A percentile compares a stretch with the other conserved stretches of the same genome.
Evolutionary conservation across 257 asterid species (phyloP).

Genomic region (Nicotiana sylvestris): DNA sequence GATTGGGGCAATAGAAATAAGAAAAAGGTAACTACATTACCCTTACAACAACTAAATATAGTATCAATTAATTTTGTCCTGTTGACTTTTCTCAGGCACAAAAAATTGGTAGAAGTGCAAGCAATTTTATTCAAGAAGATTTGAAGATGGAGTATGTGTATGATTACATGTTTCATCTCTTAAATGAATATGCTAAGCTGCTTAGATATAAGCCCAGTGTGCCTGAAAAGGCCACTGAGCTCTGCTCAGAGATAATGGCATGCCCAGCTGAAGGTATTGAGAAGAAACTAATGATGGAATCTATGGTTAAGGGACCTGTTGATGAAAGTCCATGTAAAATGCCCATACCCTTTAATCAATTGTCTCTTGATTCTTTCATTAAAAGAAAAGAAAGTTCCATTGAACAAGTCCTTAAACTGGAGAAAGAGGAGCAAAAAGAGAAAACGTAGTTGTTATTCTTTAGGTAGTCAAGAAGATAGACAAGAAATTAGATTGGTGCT

Average conservation of each 20-base stretch:
- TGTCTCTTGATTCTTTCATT: slow-evolving; percentile 11
- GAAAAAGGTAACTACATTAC: slow-evolving; percentile 14
- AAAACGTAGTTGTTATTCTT: neutral
- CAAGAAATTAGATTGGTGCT: neutral
- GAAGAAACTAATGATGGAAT: slow-evolving; percentile 31
- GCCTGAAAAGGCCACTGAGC: slow-evolving; percentile 38
- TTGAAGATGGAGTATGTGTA: slow-evolving; percentile 47
- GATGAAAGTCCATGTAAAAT: slow-evolving; percentile 29
- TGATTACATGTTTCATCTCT: slow-evolving; percentile 53
- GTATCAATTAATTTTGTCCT: neutral
- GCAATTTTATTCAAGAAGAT: slow-evolving; percentile 40
- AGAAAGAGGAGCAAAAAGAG: slow-evolving; percentile 16
- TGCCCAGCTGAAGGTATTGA: slow-evolving; percentile 37
- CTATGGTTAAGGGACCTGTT: slow-evolving; percentile 28
- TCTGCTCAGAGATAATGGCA: slow-evolving; percentile 44
- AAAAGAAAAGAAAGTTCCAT: slow-evolving; percentile 19
- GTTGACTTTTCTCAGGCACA: slow-evolving; percentile 27
- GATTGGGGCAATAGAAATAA: slow-evolving; percentile 29
- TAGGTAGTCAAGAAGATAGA: no score
- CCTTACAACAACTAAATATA: neutral
- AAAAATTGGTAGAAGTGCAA: slow-evolving; percentile 38
- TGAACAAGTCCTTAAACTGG: slow-evolving; percentile 28
- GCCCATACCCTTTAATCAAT: slow-evolving; percentile 27
- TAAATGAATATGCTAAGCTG: slow-evolving; percentile 43
- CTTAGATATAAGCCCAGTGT: slow-evolving; percentile 36